Evolutionary conservation across 495 filamentous ascomycete species (phyloP).

Genomic region (Niebla homalea): DNA sequence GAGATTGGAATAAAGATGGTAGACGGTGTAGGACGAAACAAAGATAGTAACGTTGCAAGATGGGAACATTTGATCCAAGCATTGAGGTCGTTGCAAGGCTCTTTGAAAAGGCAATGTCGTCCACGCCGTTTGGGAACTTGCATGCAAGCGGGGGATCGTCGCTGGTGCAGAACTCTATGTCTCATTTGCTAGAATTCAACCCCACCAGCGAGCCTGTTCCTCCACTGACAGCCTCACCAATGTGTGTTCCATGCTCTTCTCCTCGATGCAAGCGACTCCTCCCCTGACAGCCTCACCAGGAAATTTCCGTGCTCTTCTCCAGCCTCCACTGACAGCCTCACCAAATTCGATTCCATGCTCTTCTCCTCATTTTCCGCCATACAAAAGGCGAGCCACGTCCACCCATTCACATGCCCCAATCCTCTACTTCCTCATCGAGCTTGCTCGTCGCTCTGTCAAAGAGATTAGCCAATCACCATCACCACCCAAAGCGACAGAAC

Average conservation of each 20-base stretch:
- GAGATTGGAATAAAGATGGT: no score
- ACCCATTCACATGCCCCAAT: conserved; percentile 2
- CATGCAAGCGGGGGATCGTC: no score
- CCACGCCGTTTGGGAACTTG: no score
- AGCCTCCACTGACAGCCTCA: background rate
- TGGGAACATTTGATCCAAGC: no score
- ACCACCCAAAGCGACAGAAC: background rate
- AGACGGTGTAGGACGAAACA: no score
- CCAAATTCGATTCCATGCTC: background rate
- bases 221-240: background rate
- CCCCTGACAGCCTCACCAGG: background rate
- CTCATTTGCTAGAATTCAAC: no score
- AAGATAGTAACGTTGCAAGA: no score
- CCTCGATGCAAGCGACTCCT: background rate
- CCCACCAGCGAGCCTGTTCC: background rate
- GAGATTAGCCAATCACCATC: background rate
- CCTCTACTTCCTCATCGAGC: conserved; percentile 85
- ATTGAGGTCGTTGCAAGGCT: no score
- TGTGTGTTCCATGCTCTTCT: background rate
- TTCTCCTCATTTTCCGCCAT: background rate
- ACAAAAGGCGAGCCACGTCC: no score
- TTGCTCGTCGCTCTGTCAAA: conserved; percentile 60
- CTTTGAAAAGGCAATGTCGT: no score
- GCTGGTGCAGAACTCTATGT: no score
- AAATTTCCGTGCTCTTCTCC: conserved; percentile 2